Conservation (phyloP, 257 asterid genomes). For the Phtheirospermum japonicum region DNA sequence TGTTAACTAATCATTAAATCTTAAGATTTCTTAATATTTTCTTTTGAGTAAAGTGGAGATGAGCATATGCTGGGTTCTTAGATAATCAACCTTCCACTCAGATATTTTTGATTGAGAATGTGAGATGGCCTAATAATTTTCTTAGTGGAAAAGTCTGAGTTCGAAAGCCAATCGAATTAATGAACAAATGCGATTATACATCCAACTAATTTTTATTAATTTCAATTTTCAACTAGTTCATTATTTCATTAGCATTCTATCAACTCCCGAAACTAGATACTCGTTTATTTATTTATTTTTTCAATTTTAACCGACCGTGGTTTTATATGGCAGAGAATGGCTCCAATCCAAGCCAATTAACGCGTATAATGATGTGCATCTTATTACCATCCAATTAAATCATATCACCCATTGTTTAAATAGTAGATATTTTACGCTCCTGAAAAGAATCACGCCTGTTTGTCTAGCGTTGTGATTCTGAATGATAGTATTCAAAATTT, state of each 20-base stretch:
- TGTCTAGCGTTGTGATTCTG: too few species aligned
- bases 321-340: too few species aligned
- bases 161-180: constrained; percentile 14
- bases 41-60: not conserved
- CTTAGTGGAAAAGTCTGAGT: constrained; percentile 20
- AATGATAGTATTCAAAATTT: too few species aligned
- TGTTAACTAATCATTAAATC: not conserved
- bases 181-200: constrained; percentile 10
- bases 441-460: too few species aligned
- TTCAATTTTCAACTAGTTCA: constrained; percentile 21
- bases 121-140: constrained; percentile 19
- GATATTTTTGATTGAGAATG: constrained; percentile 2
- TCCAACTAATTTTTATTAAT: not conserved
- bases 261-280: too few species aligned
- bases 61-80: not conserved
- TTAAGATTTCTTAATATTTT: not conserved
- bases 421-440: too few species aligned
- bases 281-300: too few species aligned
- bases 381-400: too few species aligned
- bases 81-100: constrained; percentile 17
- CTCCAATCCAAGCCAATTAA: too few species aligned
- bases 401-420: too few species aligned
- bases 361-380: too few species aligned
- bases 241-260: constrained; percentile 7
- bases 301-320: too few species aligned